A percentile compares a stretch with the other conserved stretches of the same genome.
Evolutionary conservation across 805 yeast genomes (phyloP).

Genomic region (Wickerhamomyces bisporus): DNA sequence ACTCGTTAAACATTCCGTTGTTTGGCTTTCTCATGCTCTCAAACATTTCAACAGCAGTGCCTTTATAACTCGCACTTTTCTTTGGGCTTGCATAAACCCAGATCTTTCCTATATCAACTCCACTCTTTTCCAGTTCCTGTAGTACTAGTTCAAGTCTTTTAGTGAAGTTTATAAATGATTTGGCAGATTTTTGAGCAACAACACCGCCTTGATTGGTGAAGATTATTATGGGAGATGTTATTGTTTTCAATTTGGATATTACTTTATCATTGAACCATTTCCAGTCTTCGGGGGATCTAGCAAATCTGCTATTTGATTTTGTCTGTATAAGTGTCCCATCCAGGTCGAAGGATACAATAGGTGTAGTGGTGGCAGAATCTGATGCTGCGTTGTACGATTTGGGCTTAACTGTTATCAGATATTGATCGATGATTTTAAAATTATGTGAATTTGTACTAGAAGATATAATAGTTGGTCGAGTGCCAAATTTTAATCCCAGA

Average conservation of each 20-base stretch:
- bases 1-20: constrained; percentile 68
- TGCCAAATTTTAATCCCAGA: not conserved
- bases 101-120: constrained; percentile 19
- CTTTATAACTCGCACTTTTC: constrained; percentile 32
- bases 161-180: constrained; percentile 34
- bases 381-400: constrained; percentile 2
- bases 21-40: constrained; percentile 62
- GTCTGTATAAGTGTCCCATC: constrained; percentile 76
- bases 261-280: constrained; percentile 44
- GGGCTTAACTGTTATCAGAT: constrained; percentile 40
- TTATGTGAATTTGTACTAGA: constrained; percentile 20
- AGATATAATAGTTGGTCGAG: not conserved
- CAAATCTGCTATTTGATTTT: constrained; percentile 54
- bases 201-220: constrained; percentile 86
- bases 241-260: constrained; percentile 3
- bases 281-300: constrained; percentile 71
- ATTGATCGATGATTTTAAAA: constrained; percentile 32
- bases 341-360: constrained; percentile 72
- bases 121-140: constrained; percentile 23
- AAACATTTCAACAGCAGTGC: constrained; percentile 14
- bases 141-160: constrained; percentile 37
- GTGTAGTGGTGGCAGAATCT: not conserved
- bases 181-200: constrained; percentile 33
- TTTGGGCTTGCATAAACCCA: constrained; percentile 65
- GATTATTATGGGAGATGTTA: constrained; percentile 43